Base-by-base conservation (phyloP, 257 asterid genomes). In the Prunella vulgaris region DNA sequence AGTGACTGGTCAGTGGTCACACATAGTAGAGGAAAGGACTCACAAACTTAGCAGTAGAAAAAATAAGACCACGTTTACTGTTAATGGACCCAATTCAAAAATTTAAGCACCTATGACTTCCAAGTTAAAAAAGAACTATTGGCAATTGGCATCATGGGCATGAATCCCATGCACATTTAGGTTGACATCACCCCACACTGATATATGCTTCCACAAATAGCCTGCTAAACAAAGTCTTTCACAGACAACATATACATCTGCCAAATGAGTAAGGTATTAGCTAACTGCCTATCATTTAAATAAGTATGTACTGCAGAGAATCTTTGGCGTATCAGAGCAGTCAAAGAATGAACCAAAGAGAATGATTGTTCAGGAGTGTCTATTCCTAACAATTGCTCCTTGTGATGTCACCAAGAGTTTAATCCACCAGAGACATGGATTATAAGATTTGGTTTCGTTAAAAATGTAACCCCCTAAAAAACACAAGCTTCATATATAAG, bases 401-500 rank as follows among this genome's bases (percentile, higher is more conserved):
- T n/a, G n/a, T n/a, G n/a, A n/a, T n/a, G n/a, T n/a, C n/a, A 25
- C 15, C 42, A 21, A 22, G 30, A 30, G 25, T 37, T 5, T 5
- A 73, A 64, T 35, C n/a, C 15, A 53, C 4, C 10, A 65, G 32
- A 65, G 27, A 66, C 37, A 46, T 18, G 33, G 22, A 22, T n/a
- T n/a, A n/a, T n/a, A n/a, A n/a, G n/a, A n/a, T n/a, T n/a, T n/a
- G n/a, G n/a, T n/a, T n/a, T n/a, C n/a, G n/a, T n/a, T n/a, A n/a
- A n/a, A n/a, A 68, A 57, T 17, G 4, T 54, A 52, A 75, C 24
- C 40, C 21, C 5, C 7, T 35, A 13, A 21, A 40, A 44, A 20
- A 52, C 21, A 10, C 18, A 72, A 78, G 68, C 48, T 24, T 25
- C 56, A 70, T 42, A 25, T 30, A 46, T 17, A 57, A 59, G 4